Evolutionary conservation across 257 asterid species (phyloP).

Genomic region (Thymus quinquecostatus): DNA sequence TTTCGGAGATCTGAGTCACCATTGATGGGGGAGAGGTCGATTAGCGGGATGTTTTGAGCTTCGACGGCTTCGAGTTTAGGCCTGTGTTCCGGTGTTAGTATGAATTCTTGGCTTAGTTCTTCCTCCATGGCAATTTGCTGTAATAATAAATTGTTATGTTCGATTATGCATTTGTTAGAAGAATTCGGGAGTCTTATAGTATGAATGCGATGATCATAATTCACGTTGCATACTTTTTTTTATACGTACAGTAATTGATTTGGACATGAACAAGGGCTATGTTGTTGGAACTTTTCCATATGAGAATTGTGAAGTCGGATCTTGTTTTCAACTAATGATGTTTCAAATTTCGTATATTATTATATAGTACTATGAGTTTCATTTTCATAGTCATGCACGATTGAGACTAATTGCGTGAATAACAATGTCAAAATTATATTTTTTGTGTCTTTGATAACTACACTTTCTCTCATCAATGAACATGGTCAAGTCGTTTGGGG

Average conservation of each 20-base stretch:
- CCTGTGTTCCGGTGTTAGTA: constrained; percentile 51
- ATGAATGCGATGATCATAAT: background rate
- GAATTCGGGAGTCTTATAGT: background rate
- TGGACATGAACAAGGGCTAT: background rate
- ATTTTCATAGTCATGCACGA: background rate
- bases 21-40: constrained; percentile 49
- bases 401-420: background rate
- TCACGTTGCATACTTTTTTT: background rate
- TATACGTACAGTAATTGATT: background rate
- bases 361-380: too few relatives aligned
- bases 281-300: background rate
- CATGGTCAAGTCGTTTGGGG: too few relatives aligned
- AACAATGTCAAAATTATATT: background rate
- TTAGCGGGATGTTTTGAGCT: constrained; percentile 45
- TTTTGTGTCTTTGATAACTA: too few relatives aligned
- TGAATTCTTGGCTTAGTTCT: constrained; percentile 54
- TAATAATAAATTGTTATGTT: too few relatives aligned
- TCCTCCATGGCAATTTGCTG: constrained; percentile 32
- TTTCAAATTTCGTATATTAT: too few relatives aligned
- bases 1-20: background rate
- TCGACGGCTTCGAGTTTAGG: constrained; percentile 39
- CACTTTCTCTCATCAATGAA: too few relatives aligned
- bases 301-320: background rate
- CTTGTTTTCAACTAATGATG: background rate
- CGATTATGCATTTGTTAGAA: constrained; percentile 31